These are phyloP conservation scores for Calendula officinalis DNA, from an alignment of 129 eudicot species.

Conservation along the genomic window DNA sequence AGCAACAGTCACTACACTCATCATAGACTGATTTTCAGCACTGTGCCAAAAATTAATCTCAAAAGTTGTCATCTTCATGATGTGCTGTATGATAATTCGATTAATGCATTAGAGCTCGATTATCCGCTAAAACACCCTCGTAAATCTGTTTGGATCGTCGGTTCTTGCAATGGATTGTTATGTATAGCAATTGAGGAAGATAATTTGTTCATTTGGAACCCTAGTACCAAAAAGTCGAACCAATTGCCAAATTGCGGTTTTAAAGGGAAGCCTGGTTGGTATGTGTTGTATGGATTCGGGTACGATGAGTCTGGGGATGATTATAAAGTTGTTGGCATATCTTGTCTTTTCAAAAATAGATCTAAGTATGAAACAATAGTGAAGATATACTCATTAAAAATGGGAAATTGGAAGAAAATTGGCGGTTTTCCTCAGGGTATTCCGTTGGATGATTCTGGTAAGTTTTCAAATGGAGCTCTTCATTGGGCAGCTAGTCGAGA, in stretches of 20 bases:
- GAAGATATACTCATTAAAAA: slow-evolving; percentile 41
- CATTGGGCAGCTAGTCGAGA: slow-evolving; percentile 50
- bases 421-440: slow-evolving; percentile 37
- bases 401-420: slow-evolving; percentile 48
- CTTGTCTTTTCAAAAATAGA: slow-evolving; percentile 23
- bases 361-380: slow-evolving; percentile 34
- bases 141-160: slow-evolving; percentile 35
- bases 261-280: slow-evolving; percentile 21
- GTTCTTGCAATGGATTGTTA: slow-evolving; percentile 54
- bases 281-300: slow-evolving; percentile 51
- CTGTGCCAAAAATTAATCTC: slow-evolving; percentile 13
- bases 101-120: slow-evolving; percentile 29
- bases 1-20: neutral
- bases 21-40: slow-evolving; percentile 27
- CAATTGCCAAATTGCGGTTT: slow-evolving; percentile 29
- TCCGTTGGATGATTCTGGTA: slow-evolving; percentile 39
- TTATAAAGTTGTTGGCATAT: slow-evolving; percentile 55
- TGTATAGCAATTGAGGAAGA: slow-evolving; percentile 44
- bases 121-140: slow-evolving; percentile 41
- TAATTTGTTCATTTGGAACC: slow-evolving; percentile 58
- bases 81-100: slow-evolving; percentile 6
- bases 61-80: slow-evolving; percentile 24
- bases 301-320: slow-evolving; percentile 46
- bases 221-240: slow-evolving; percentile 35
- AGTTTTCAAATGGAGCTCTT: slow-evolving; percentile 46